Conservation (phyloP, 2,329 filamentous ascomycete genomes). For the Verticillium tricorpus region DNA sequence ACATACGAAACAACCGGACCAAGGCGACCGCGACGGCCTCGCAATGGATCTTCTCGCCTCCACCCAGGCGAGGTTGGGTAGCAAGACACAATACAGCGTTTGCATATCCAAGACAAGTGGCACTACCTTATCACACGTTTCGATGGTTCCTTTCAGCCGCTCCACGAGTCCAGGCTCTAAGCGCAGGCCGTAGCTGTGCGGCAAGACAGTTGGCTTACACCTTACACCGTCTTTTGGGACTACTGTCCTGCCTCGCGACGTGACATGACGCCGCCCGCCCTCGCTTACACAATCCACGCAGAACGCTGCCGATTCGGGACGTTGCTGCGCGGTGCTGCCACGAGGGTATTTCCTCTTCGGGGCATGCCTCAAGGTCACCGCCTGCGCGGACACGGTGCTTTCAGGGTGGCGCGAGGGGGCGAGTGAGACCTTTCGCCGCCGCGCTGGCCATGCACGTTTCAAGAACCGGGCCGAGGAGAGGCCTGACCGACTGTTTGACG, state of each 20-base stretch:
- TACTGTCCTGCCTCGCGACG: background rate
- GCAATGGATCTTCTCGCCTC: background rate
- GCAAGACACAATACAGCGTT: background rate
- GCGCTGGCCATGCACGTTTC: background rate
- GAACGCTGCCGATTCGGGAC: background rate
- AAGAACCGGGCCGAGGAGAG: background rate
- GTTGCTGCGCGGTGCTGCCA: background rate
- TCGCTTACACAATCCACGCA: background rate
- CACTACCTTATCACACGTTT: background rate
- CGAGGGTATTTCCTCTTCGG: background rate
- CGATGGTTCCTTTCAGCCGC: background rate
- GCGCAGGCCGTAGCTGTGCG: background rate
- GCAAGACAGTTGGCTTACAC: background rate
- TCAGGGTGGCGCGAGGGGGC: background rate
- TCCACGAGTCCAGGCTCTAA: background rate
- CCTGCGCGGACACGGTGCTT: background rate
- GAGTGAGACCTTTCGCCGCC: background rate
- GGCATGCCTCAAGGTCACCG: background rate
- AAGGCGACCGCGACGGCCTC: background rate
- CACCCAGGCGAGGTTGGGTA: background rate
- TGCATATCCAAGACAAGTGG: background rate
- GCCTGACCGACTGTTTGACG: background rate
- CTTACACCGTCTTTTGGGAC: background rate
- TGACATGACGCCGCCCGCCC: background rate
- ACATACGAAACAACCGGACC: background rate